A percentile compares a stretch with the other conserved stretches of the same genome.
These are phyloP conservation scores for Areca catechu DNA, from an alignment of 176 grass and related monocot genomes.

Conservation along the genomic window DNA sequence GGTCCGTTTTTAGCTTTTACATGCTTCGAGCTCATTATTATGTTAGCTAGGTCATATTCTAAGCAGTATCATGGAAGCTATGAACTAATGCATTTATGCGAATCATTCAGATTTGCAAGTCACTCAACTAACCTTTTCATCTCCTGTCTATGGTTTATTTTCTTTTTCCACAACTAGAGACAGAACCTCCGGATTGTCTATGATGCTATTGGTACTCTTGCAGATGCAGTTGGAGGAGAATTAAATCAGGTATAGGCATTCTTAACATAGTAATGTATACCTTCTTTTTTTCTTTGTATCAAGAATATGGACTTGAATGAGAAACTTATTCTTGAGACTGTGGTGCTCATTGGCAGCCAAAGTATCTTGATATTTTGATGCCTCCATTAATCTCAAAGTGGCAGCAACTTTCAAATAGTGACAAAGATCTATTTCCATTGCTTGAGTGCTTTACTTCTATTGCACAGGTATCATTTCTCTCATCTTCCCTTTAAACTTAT, in stretches of 20 bases:
- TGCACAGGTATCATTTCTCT: slow-evolving; percentile 52
- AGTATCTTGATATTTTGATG: slow-evolving; percentile 96
- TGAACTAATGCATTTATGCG: too few species aligned
- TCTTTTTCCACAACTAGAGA: slow-evolving; percentile 38
- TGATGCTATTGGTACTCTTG: slow-evolving; percentile 97
- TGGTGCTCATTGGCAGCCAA: slow-evolving; percentile 51
- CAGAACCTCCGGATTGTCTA: slow-evolving; percentile 86
- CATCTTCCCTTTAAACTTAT: too few species aligned
- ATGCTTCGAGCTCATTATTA: not conserved
- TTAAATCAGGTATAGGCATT: slow-evolving; percentile 69
- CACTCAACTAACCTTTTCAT: not conserved
- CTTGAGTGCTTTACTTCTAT: slow-evolving; percentile 99
- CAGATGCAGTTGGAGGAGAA: slow-evolving; percentile 93
- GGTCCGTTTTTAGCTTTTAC: slow-evolving; percentile 37
- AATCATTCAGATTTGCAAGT: too few species aligned
- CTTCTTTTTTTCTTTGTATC: slow-evolving; percentile 10
- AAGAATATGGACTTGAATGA: too few species aligned
- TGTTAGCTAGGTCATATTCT: too few species aligned
- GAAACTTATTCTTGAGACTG: not conserved
- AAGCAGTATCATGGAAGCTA: too few species aligned
- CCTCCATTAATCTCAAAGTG: slow-evolving; percentile 88
- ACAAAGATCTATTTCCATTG: slow-evolving; percentile 93
- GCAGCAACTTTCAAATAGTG: slow-evolving; percentile 85
- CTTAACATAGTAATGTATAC: slow-evolving; percentile 3
- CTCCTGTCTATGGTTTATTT: slow-evolving; percentile 17